Base-by-base conservation (phyloP, 2,329 filamentous ascomycete species). In the Plenodomus tracheiphilus region DNA sequence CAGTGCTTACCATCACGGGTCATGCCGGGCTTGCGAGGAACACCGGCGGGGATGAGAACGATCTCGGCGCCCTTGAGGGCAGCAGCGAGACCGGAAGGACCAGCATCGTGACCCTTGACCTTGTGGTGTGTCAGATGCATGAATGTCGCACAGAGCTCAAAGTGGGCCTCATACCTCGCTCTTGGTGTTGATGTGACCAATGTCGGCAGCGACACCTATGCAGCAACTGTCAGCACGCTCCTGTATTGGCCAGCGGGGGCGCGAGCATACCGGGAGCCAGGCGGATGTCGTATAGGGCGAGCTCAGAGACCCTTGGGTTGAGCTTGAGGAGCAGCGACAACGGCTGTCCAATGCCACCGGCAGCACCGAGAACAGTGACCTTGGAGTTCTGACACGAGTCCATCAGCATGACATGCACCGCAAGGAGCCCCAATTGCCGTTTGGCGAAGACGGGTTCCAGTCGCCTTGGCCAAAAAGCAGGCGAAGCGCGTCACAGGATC, bases 181-280 rank as follows among this genome's bases (percentile, higher is more conserved):
- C 87, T 96, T 95, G 79, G 93, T 97, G 87, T 97, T 97, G 85
- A 99, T 91, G 84, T 99, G 94, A 73, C 89, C 89, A 78, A 99
- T 86, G 79, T 99, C 94, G 75, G 94, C 94, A 68, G 93, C 94
- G 77, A 99, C 94, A 87, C 93, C 93, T 94, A 66, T 34, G 40
- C 35, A 43, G 50, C 39, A 40, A 38, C 6, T 66, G 64, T 66
- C 39, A 67, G 58, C 46, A 52, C 32, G 35, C 8, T 11, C 39
- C 37, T 17, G 28, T 38, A 21, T 35, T 25, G 34, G 39, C 13
- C 22, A 20, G 35, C 43, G 25, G 39, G 18, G 37, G 35, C 35
- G 36, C 43, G 28, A 49, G 81, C 86, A 61, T 85, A 95, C 91
- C 92, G 75, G 93, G 93, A 71, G 83, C 93, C 72, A 91, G 88